These are phyloP conservation scores for Pleurostoma richardsiae DNA, from an alignment of 2,329 filamentous ascomycete genomes.

Conservation along the genomic window DNA sequence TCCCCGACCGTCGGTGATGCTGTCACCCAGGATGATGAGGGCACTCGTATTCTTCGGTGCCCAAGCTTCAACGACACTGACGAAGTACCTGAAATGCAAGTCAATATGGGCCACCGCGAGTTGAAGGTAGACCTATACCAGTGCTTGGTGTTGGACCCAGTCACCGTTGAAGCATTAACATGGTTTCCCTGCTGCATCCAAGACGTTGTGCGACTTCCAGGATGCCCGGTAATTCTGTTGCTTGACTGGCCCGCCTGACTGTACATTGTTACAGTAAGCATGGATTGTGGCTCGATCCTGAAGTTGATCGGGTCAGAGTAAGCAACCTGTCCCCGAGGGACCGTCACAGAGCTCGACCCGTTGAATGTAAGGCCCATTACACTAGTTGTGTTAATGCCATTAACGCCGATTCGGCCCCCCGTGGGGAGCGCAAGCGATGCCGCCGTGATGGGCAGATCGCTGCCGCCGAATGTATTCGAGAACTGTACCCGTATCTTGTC, in stretches of 20 bases:
- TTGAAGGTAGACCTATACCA: conserved; percentile 21
- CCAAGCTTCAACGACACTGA: conserved; percentile 55
- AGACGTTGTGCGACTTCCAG: conserved; percentile 58
- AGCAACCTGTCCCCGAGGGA: conserved; percentile 50
- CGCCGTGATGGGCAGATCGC: conserved; percentile 53
- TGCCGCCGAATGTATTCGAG: conserved; percentile 60
- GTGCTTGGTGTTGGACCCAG: conserved; percentile 29
- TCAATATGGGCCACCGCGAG: background rate
- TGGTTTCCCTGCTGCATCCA: conserved; percentile 56
- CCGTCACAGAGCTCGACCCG: conserved; percentile 41
- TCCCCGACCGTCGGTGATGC: conserved; percentile 64
- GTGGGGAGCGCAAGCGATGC: conserved; percentile 52
- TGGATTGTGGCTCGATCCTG: conserved; percentile 40
- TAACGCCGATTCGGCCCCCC: conserved; percentile 47
- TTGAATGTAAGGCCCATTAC: conserved; percentile 54
- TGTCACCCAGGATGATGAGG: conserved; percentile 56
- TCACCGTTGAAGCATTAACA: conserved; percentile 41
- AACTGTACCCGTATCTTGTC: conserved; percentile 55
- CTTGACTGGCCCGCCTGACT: conserved; percentile 49
- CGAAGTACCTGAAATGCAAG: conserved; percentile 45
- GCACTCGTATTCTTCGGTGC: conserved; percentile 34
- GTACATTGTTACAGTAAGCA: conserved; percentile 55
- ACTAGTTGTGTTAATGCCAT: conserved; percentile 45
- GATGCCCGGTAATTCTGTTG: conserved; percentile 57
- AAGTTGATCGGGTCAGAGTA: conserved; percentile 60